These are phyloP conservation scores for Ceratocystis smalleyi DNA, from an alignment of 2,329 filamentous ascomycete genomes.

Conservation along the genomic window DNA sequence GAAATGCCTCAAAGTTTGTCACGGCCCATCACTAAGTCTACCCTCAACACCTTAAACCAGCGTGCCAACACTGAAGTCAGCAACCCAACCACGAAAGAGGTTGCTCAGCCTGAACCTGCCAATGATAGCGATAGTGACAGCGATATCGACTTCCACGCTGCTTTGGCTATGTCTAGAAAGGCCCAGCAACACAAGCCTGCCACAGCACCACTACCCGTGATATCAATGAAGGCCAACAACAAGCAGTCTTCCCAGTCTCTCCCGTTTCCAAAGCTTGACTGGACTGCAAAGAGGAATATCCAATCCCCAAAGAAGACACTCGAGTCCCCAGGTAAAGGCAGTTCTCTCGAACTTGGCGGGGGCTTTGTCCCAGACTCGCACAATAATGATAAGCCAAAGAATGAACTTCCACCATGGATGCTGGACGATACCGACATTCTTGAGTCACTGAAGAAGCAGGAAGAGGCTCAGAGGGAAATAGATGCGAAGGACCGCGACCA, in stretches of 20 bases:
- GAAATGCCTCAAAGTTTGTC: slow-evolving; percentile 36
- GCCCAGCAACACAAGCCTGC: slow-evolving; percentile 3
- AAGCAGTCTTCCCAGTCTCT: slow-evolving; percentile 58
- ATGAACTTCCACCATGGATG: slow-evolving; percentile 62
- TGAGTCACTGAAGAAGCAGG: slow-evolving; percentile 44
- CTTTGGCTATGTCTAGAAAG: slow-evolving; percentile 41
- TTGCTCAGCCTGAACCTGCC: slow-evolving; percentile 27
- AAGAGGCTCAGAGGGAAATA: slow-evolving; percentile 39
- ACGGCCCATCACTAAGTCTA: slow-evolving; percentile 21
- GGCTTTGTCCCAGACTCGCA: slow-evolving; percentile 5
- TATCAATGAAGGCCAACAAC: background rate
- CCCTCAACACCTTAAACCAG: slow-evolving; percentile 11
- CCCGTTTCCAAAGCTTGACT: slow-evolving; percentile 76
- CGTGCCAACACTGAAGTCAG: slow-evolving; percentile 38
- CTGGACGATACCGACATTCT: slow-evolving; percentile 49
- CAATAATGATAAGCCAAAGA: slow-evolving; percentile 30
- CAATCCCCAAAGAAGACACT: background rate
- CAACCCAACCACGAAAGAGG: slow-evolving; percentile 49
- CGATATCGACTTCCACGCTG: slow-evolving; percentile 65
- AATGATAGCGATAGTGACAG: slow-evolving; percentile 45
- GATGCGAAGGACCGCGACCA: slow-evolving; percentile 47
- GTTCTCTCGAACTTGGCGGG: background rate
- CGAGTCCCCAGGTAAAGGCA: background rate
- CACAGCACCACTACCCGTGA: background rate
- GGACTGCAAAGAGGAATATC: slow-evolving; percentile 21